Evolutionary conservation across 2,329 filamentous ascomycete species (phyloP).

Genomic region (Coniochaeta sp.): DNA sequence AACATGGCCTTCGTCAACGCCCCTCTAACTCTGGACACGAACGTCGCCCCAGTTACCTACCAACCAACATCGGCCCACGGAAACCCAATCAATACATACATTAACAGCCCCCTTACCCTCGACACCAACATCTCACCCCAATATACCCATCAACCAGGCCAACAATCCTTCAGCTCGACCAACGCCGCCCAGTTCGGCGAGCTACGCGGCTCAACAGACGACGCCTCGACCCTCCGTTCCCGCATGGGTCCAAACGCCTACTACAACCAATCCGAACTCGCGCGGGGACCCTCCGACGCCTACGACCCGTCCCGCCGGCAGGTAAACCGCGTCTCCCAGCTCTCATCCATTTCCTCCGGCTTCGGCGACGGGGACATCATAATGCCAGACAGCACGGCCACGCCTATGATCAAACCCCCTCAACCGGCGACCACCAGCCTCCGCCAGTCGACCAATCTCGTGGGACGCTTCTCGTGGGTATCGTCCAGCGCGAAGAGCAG

Average conservation of each 20-base stretch:
- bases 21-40: neutral
- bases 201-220: conserved; percentile 10
- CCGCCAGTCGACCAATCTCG: conserved; percentile 11
- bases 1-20: neutral
- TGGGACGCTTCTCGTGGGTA: conserved; percentile 28
- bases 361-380: conserved; percentile 57
- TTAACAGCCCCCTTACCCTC: neutral
- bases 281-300: conserved; percentile 27
- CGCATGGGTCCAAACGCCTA: conserved; percentile 28
- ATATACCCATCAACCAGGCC: conserved; percentile 15
- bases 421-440: conserved; percentile 7
- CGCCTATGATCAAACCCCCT: conserved; percentile 17
- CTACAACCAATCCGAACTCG: conserved; percentile 31
- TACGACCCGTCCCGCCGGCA: conserved; percentile 26
- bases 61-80: neutral
- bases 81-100: neutral
- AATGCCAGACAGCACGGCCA: conserved; percentile 21
- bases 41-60: neutral
- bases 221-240: conserved; percentile 23
- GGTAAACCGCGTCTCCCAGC: conserved; percentile 36
- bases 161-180: conserved; percentile 19
- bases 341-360: conserved; percentile 57
- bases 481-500: conserved; percentile 13
- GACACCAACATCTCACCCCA: neutral
- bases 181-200: conserved; percentile 18